Evolutionary conservation across 2,329 filamentous ascomycete genomes (phyloP).

Genomic region (Fusarium anthophilum): DNA sequence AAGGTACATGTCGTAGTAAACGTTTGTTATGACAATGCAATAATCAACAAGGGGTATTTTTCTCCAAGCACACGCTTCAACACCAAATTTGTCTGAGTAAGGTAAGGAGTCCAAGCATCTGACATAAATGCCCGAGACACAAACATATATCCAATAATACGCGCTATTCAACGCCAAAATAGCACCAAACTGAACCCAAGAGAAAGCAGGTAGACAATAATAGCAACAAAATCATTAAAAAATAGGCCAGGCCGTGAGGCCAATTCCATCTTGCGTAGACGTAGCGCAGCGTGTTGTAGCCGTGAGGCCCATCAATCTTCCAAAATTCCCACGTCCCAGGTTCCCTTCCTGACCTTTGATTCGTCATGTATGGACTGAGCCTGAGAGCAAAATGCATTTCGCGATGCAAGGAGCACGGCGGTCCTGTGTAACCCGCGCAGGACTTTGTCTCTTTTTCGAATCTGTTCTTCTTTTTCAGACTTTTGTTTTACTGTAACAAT

Average conservation of each 20-base stretch:
- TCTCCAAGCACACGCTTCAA: constrained; percentile 31
- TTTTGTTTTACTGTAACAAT: constrained; percentile 13
- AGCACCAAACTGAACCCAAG: constrained; percentile 27
- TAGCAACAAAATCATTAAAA: constrained; percentile 34
- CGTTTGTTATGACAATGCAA: constrained; percentile 25
- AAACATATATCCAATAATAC: constrained; percentile 13
- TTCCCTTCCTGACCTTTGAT: constrained; percentile 27
- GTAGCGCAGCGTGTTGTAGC: constrained; percentile 36
- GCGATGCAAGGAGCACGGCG: constrained; percentile 31
- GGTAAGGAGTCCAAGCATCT: background rate
- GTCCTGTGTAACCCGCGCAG: constrained; percentile 45
- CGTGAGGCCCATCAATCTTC: constrained; percentile 45
- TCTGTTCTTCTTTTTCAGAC: constrained; percentile 19
- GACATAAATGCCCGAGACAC: background rate
- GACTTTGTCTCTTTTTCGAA: constrained; percentile 33
- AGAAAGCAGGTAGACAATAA: constrained; percentile 11
- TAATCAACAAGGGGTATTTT: constrained; percentile 35
- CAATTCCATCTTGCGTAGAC: constrained; percentile 43
- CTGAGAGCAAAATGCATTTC: constrained; percentile 11
- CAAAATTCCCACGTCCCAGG: constrained; percentile 35
- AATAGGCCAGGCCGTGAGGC: constrained; percentile 43
- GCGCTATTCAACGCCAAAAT: constrained; percentile 35
- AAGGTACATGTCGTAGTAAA: constrained; percentile 26
- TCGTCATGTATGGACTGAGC: constrained; percentile 25
- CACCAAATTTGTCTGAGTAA: constrained; percentile 28